Conservation (phyloP, 345 rosid genomes). For the Crucihimalaya himalaica region DNA sequence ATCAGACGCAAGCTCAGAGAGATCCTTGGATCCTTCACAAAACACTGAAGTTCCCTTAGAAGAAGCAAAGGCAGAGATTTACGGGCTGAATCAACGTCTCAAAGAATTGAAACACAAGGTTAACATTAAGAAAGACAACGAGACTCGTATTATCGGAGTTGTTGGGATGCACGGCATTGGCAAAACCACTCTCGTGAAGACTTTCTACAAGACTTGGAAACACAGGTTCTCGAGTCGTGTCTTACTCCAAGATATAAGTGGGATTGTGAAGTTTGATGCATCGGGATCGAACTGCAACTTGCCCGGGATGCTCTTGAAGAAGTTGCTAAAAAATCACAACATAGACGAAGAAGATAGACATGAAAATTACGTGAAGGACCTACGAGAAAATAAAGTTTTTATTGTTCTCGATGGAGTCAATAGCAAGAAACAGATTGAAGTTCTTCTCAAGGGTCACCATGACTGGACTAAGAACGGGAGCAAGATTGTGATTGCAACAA, state of each 20-base stretch:
- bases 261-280: background rate
- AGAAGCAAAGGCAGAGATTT: background rate
- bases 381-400: background rate
- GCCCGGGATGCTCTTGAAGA: conserved; percentile 5
- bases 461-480: conserved; percentile 27
- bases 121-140: background rate
- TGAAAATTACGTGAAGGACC: background rate
- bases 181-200: conserved; percentile 9
- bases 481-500: conserved; percentile 25
- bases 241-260: conserved; percentile 16
- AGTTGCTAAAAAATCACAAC: background rate
- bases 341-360: background rate
- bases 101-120: conserved; percentile 10
- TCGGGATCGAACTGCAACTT: background rate
- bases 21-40: too few relatives aligned
- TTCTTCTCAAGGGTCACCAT: background rate
- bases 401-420: conserved; percentile 18
- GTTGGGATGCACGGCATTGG: conserved; percentile 24
- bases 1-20: too few relatives aligned
- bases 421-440: background rate
- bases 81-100: conserved; percentile 18
- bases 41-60: too few relatives aligned
- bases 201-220: background rate
- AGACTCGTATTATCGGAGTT: conserved; percentile 20
- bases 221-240: background rate